Percentiles rank a stretch among this genome's conserved stretches.
Evolutionary conservation across 148 eudicot species (phyloP).

Genomic region (Chenopodium formosanum): DNA sequence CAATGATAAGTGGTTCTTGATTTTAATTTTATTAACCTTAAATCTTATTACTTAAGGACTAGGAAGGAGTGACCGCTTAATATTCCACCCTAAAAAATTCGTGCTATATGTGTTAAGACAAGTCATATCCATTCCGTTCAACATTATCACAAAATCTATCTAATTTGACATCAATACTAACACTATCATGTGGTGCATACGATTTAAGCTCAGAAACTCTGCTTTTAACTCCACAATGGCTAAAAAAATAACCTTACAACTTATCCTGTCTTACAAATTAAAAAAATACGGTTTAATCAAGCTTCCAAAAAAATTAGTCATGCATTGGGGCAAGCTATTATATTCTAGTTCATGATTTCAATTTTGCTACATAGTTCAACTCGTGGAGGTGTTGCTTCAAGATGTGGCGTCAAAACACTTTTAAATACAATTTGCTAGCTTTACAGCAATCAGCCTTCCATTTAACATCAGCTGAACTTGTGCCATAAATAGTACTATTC

Average conservation of each 20-base stretch:
- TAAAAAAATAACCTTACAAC: background rate
- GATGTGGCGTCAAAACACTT: background rate
- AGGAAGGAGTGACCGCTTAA: background rate
- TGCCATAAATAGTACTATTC: background rate
- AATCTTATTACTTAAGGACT: background rate
- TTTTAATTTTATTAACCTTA: background rate
- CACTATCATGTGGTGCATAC: background rate
- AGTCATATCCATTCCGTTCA: background rate
- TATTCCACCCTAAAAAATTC: background rate
- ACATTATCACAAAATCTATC: background rate
- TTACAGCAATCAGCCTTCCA: background rate
- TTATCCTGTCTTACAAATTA: too few relatives aligned
- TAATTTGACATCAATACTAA: background rate
- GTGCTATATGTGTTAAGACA: background rate
- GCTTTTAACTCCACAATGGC: too few relatives aligned
- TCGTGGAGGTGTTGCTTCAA: too few relatives aligned
- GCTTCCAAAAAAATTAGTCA: background rate
- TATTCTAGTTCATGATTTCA: background rate
- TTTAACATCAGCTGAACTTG: background rate
- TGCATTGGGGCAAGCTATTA: background rate
- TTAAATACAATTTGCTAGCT: background rate
- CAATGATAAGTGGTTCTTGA: background rate
- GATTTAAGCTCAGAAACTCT: too few relatives aligned
- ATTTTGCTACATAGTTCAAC: too few relatives aligned
- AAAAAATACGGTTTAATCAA: background rate